Conservation (phyloP, 139 green algal species). For the Picochlorum sp. region DNA sequence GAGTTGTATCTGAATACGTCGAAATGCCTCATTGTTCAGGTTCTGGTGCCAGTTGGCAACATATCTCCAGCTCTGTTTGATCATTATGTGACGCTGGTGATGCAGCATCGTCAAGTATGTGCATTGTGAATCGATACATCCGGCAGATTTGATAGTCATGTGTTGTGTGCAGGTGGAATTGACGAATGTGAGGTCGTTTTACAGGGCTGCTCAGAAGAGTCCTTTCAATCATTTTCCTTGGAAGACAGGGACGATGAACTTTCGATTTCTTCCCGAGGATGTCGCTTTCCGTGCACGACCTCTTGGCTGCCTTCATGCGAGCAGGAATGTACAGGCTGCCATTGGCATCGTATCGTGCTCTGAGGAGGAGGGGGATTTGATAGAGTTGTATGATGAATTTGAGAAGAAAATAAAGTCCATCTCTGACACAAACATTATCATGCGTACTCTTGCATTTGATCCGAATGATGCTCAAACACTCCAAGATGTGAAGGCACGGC, state of each 20-base stretch:
- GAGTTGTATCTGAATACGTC: no score
- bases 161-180: slow-evolving; percentile 46
- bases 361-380: slow-evolving; percentile 25
- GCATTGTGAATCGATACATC: neutral
- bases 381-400: slow-evolving; percentile 43
- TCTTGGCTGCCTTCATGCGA: slow-evolving; percentile 36
- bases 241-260: slow-evolving; percentile 62
- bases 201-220: slow-evolving; percentile 48
- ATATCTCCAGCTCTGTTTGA: slow-evolving; percentile 47
- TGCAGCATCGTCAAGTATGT: slow-evolving; percentile 42
- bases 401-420: slow-evolving; percentile 41
- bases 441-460: slow-evolving; percentile 75
- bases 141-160: neutral
- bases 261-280: slow-evolving; percentile 55
- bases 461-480: slow-evolving; percentile 52
- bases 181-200: slow-evolving; percentile 38
- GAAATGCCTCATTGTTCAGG: slow-evolving; percentile 32
- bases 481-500: slow-evolving; percentile 17
- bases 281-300: neutral
- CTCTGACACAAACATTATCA: slow-evolving; percentile 50
- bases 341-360: slow-evolving; percentile 74
- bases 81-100: slow-evolving; percentile 52
- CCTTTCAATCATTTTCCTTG: slow-evolving; percentile 68
- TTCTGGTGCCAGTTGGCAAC: slow-evolving; percentile 53
- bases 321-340: slow-evolving; percentile 58